These are phyloP conservation scores for Tuber melanosporum DNA, from an alignment of 495 filamentous ascomycete species.

Conservation along the genomic window DNA sequence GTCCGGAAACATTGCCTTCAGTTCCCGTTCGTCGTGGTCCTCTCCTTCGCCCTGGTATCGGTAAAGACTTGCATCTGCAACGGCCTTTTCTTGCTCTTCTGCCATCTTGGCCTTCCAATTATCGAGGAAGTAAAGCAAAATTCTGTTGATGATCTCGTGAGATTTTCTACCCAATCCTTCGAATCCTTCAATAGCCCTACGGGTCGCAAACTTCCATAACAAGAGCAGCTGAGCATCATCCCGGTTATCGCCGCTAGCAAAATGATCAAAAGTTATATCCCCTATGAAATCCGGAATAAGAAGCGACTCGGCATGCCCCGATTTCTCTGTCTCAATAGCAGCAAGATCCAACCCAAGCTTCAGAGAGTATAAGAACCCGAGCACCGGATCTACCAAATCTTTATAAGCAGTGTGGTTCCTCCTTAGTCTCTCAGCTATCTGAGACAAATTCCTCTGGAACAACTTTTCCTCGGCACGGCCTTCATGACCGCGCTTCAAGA, in stretches of 20 bases:
- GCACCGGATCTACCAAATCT: conserved; percentile 70
- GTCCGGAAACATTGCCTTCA: conserved; percentile 72
- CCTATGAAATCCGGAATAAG: conserved; percentile 19
- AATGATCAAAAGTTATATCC: conserved; percentile 2
- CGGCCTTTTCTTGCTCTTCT: conserved; percentile 64
- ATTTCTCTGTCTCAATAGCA: conserved; percentile 41
- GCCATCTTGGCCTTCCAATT: conserved; percentile 70
- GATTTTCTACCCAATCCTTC: conserved; percentile 9
- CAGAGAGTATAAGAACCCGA: conserved; percentile 75
- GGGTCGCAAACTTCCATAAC: conserved; percentile 31
- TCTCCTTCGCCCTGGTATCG: conserved; percentile 73
- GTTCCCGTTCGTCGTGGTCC: conserved; percentile 67
- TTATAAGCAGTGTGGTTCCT: conserved; percentile 67
- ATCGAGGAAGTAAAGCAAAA: conserved; percentile 64
- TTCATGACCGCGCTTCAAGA: conserved; percentile 19
- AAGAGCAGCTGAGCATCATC: conserved; percentile 46
- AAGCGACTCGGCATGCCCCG: conserved; percentile 24
- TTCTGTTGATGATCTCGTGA: conserved; percentile 37
- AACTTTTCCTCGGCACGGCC: conserved; percentile 49
- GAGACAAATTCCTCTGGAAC: conserved; percentile 63
- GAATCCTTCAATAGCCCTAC: conserved; percentile 22
- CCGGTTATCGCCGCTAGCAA: not conserved
- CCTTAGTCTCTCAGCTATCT: conserved; percentile 60
- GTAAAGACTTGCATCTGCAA: conserved; percentile 67
- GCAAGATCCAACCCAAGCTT: conserved; percentile 66